Percentiles rank a stretch among this genome's conserved stretches.
phyloP scores from a whole-genome alignment of 2,329 filamentous ascomycete genomes.

The Penicillium vulpinum region DNA sequence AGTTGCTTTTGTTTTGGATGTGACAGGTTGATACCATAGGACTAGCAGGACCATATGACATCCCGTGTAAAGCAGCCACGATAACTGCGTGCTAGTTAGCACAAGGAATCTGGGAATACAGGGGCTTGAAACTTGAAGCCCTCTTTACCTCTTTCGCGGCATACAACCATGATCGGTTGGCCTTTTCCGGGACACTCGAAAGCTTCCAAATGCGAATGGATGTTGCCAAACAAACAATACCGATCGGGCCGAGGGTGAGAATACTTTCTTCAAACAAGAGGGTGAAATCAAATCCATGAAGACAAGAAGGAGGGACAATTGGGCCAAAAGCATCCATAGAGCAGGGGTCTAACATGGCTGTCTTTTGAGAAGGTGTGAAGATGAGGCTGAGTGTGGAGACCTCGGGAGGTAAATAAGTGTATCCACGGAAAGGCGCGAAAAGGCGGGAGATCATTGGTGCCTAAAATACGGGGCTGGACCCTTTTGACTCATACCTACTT shows the following conservation, averaged over 20 bases:
- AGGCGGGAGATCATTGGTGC: neutral
- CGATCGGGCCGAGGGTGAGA: slow-evolving; percentile 19
- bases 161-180: slow-evolving; percentile 24
- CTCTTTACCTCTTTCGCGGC: slow-evolving; percentile 13
- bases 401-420: no score
- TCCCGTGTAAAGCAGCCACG: slow-evolving; percentile 12
- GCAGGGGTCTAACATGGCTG: slow-evolving; percentile 16
- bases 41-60: slow-evolving; percentile 13
- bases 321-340: slow-evolving; percentile 29
- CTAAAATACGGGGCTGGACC: neutral
- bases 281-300: slow-evolving; percentile 34
- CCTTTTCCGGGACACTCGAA: slow-evolving; percentile 9
- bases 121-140: neutral
- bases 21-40: slow-evolving; percentile 13
- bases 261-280: slow-evolving; percentile 34
- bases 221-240: neutral
- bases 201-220: slow-evolving; percentile 10
- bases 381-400: neutral
- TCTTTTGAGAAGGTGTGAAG: neutral
- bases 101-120: neutral
- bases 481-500: neutral
- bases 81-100: slow-evolving; percentile 3
- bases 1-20: slow-evolving; percentile 16
- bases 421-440: no score
- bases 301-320: slow-evolving; percentile 22